Percentiles rank a stretch among this genome's conserved stretches.
phyloP scores from a whole-genome alignment of 192 early-diverging fungal species.

The Gigaspora rosea region DNA sequence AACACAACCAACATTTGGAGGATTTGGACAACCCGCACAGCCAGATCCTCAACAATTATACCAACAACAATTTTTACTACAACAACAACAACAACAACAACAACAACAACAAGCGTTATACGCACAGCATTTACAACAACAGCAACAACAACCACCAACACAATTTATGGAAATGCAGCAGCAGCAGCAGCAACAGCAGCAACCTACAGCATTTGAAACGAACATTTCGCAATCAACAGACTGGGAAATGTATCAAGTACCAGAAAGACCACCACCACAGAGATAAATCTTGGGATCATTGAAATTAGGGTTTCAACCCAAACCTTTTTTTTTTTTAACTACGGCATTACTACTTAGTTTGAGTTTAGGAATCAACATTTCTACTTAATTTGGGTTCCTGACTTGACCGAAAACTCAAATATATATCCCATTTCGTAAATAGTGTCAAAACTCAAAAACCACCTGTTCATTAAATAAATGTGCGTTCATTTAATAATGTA shows the following conservation, averaged over 20 bases:
- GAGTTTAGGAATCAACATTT: too few species aligned
- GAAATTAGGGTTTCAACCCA: too few species aligned
- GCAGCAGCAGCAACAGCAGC: constrained; percentile 2
- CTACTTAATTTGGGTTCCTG: too few species aligned
- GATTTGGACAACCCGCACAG: neutral
- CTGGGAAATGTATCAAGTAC: constrained; percentile 16
- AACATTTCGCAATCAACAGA: constrained; percentile 28
- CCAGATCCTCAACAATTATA: constrained; percentile 7
- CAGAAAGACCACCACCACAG: constrained; percentile 17
- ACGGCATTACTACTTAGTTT: too few species aligned
- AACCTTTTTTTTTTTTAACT: too few species aligned
- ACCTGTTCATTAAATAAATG: too few species aligned
- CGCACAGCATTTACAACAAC: constrained; percentile 7
- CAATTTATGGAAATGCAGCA: neutral
- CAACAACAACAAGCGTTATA: neutral
- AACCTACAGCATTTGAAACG: neutral
- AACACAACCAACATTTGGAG: neutral
- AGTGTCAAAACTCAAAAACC: too few species aligned
- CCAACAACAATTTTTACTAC: neutral
- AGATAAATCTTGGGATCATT: too few species aligned
- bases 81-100: constrained; percentile 17
- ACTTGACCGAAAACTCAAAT: too few species aligned
- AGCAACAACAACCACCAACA: neutral
- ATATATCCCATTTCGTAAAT: too few species aligned
- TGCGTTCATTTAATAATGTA: too few species aligned